Base-by-base conservation (phyloP, 495 filamentous ascomycete genomes). In the Aspergillus saccharolyticus region DNA sequence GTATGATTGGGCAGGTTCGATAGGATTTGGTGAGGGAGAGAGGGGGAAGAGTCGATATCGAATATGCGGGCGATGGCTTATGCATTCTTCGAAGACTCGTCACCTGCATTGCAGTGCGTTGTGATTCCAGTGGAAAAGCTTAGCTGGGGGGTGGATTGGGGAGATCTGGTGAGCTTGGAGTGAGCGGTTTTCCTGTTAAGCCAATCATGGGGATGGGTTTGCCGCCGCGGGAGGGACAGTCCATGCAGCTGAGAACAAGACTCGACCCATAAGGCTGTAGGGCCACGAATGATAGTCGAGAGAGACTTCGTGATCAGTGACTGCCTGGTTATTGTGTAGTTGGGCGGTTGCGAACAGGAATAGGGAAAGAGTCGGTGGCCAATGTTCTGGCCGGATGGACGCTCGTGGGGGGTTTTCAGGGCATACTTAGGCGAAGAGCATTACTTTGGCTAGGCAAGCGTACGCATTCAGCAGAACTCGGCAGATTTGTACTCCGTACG, bases 171-270 rank as follows among this genome's bases (percentile, higher is more conserved):
- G 4, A 17, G 47, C 16, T 2, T 4, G 19, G 12, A 24, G 15
- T 39, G 33, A 39, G 33, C 12, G 33, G 12, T 39, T 39, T 39
- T 39, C 33, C 2, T 39, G 22, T 7, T n/a, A 17, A 24, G 47
- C 47, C 47, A 50, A 50, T 50, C 47, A 50, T 24, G 22, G 14
- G 47, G 22, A 0, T 17, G 15, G 15, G 24, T 4, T 50, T 50
- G 28, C 22, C 47, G 47, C 47, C 28, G 47, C 15, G 47, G 47
- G 15, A 28, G 22, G 47, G 47, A 50, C 24, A 50, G 47, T 18
- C 47, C 47, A 50, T n/a, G 46, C 18, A n/a, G 20, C n/a, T n/a
- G n/a, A n/a, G 14, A 24, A 4, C 19, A 5, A 25, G n/a, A n/a
- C n/a, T n/a, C n/a, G n/a, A 16, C 33, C 6, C 21, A 25, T 49